Conservation (phyloP, 2,329 filamentous ascomycete species). For the Botrytis tulipae region DNA sequence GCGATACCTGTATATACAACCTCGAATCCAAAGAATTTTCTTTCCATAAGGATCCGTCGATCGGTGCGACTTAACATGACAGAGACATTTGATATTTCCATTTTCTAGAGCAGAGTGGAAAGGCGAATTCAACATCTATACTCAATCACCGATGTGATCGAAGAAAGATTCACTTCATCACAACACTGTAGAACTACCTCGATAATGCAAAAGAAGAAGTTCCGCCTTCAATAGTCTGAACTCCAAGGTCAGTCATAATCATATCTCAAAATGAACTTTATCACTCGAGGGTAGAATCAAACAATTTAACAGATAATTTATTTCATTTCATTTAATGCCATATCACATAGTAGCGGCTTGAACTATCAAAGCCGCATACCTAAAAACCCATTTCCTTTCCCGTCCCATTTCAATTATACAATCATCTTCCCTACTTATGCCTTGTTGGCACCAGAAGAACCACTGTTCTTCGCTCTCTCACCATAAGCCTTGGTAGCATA, state of each 20-base stretch:
- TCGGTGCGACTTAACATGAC: not conserved
- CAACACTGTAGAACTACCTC: not conserved
- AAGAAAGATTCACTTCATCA: too few species aligned
- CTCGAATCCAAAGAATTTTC: rapidly evolving
- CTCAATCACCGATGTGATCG: too few species aligned
- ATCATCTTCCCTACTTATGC: not conserved
- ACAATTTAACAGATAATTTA: not conserved
- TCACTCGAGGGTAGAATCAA: not conserved
- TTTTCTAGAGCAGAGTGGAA: not conserved
- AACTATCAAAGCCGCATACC: not conserved
- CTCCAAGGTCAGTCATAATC: not conserved
- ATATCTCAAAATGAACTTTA: not conserved
- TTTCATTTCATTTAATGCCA: not conserved
- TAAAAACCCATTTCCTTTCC: not conserved
- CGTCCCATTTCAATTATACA: not conserved
- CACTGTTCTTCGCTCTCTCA: slow-evolving; percentile 32
- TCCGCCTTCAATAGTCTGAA: not conserved
- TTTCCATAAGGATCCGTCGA: not conserved
- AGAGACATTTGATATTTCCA: not conserved
- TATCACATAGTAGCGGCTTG: slow-evolving; percentile 4
- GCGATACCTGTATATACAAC: not conserved
- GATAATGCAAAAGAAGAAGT: not conserved
- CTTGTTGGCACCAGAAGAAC: slow-evolving; percentile 13
- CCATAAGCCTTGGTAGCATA: slow-evolving; percentile 78
- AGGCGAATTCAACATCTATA: too few species aligned